These are phyloP conservation scores for Zygosaccharomyces pseudorouxii DNA, from an alignment of 805 yeast genomes.

Conservation along the genomic window DNA sequence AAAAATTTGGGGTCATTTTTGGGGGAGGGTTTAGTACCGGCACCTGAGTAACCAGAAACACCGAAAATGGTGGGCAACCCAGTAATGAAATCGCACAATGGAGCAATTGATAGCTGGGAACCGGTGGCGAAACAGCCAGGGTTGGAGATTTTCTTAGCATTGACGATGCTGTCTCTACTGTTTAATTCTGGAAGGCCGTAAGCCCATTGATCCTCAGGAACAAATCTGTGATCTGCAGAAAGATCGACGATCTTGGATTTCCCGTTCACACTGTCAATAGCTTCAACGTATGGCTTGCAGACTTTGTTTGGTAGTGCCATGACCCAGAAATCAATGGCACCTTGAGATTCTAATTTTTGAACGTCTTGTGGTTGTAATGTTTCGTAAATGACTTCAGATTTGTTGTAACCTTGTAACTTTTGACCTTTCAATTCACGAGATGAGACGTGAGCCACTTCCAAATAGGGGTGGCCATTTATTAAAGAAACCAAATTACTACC, in stretches of 20 bases:
- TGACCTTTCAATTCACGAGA: slow-evolving; percentile 92
- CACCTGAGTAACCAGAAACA: slow-evolving; percentile 97
- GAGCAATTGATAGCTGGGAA: slow-evolving; percentile 89
- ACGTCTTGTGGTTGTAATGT: slow-evolving; percentile 87
- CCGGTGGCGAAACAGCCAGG: slow-evolving; percentile 99
- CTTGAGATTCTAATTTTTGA: slow-evolving; percentile 64
- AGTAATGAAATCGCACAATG: slow-evolving; percentile 60
- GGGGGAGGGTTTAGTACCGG: slow-evolving; percentile 98
- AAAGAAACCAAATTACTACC: slow-evolving; percentile 89
- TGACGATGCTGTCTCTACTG: slow-evolving; percentile 58
- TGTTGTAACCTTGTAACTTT: slow-evolving; percentile 81
- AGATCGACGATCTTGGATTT: slow-evolving; percentile 82
- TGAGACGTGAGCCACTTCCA: slow-evolving; percentile 89
- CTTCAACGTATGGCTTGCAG: slow-evolving; percentile 81
- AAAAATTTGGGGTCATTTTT: slow-evolving; percentile 79
- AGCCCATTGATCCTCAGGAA: slow-evolving; percentile 79
- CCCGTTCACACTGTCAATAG: slow-evolving; percentile 65
- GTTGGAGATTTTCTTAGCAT: slow-evolving; percentile 80
- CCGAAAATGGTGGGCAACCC: slow-evolving; percentile 88
- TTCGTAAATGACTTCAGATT: slow-evolving; percentile 71
- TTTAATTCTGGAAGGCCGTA: slow-evolving; percentile 94
- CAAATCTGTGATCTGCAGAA: slow-evolving; percentile 95
- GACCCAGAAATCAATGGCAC: slow-evolving; percentile 92
- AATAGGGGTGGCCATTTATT: slow-evolving; percentile 80
- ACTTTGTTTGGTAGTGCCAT: slow-evolving; percentile 99